Conservation (phyloP, 2,329 filamentous ascomycete species). For the Elsinoe arachidis region DNA sequence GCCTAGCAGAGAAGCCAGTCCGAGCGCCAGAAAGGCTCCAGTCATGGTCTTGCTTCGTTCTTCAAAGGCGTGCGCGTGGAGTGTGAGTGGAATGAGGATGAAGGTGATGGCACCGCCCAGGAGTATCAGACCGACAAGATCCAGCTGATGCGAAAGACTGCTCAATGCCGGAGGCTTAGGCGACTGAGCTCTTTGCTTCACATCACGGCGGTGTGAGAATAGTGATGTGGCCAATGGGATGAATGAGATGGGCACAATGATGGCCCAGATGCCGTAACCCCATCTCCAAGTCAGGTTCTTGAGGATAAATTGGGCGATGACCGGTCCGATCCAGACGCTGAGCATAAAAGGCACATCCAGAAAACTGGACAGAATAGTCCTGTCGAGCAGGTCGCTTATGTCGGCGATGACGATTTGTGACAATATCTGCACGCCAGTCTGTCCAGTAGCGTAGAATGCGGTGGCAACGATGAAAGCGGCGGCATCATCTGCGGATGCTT, state of each 20-base stretch:
- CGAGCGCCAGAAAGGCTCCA: conserved; percentile 49
- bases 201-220: conserved; percentile 44
- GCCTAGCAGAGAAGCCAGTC: conserved; percentile 46
- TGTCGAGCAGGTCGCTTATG: conserved; percentile 51
- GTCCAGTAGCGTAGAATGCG: conserved; percentile 54
- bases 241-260: conserved; percentile 49
- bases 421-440: conserved; percentile 51
- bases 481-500: conserved; percentile 48
- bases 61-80: conserved; percentile 30
- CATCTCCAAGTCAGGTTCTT: conserved; percentile 48
- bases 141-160: conserved; percentile 47
- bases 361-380: conserved; percentile 50
- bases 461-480: conserved; percentile 48
- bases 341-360: conserved; percentile 53
- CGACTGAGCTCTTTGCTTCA: conserved; percentile 40
- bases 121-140: conserved; percentile 39
- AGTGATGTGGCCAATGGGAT: conserved; percentile 47
- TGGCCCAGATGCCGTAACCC: conserved; percentile 55
- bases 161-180: conserved; percentile 34
- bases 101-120: conserved; percentile 46
- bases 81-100: conserved; percentile 40
- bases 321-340: conserved; percentile 53
- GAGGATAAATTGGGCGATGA: conserved; percentile 43
- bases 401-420: conserved; percentile 59
- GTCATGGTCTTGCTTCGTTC: conserved; percentile 37